Evolutionary conservation across 192 early-diverging fungal species (phyloP).

Genomic region (Backusella liffmaniae): DNA sequence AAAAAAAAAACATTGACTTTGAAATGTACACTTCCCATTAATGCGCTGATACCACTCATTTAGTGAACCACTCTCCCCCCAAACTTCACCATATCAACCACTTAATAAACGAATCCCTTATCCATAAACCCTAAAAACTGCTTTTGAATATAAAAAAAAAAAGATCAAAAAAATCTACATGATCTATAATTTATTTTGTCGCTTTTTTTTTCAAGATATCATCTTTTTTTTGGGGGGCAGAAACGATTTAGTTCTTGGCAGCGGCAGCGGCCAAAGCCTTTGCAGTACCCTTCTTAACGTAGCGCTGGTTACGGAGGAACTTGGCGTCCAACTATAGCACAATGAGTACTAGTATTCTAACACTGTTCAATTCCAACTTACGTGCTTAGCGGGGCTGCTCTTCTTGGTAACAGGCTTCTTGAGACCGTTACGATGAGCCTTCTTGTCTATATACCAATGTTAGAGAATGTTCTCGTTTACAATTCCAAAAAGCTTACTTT

Average conservation of each 20-base stretch:
- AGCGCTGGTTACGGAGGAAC: constrained; percentile 98
- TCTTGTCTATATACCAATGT: constrained; percentile 59
- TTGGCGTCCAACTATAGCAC: constrained; percentile 59
- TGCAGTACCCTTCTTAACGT: constrained; percentile 77
- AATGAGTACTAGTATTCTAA: neutral
- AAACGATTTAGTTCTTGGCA: neutral
- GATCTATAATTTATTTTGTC: neutral
- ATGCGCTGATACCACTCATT: no score
- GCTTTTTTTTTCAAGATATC: neutral
- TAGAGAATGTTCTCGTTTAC: no score
- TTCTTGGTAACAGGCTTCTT: constrained; percentile 92
- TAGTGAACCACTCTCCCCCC: no score
- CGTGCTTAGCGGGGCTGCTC: constrained; percentile 92
- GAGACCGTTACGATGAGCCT: constrained; percentile 99
- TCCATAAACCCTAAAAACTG: no score
- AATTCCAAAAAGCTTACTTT: constrained; percentile 61
- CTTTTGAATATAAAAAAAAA: neutral
- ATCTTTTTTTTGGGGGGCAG: neutral
- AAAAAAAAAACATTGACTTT: no score
- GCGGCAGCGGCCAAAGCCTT: constrained; percentile 24
- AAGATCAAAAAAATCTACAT: neutral
- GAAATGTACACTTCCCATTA: no score
- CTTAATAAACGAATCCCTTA: neutral
- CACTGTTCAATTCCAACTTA: constrained; percentile 35
- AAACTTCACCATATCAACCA: no score